phyloP scores from a whole-genome alignment of 495 filamentous ascomycete genomes.

The Terfezia boudieri region DNA sequence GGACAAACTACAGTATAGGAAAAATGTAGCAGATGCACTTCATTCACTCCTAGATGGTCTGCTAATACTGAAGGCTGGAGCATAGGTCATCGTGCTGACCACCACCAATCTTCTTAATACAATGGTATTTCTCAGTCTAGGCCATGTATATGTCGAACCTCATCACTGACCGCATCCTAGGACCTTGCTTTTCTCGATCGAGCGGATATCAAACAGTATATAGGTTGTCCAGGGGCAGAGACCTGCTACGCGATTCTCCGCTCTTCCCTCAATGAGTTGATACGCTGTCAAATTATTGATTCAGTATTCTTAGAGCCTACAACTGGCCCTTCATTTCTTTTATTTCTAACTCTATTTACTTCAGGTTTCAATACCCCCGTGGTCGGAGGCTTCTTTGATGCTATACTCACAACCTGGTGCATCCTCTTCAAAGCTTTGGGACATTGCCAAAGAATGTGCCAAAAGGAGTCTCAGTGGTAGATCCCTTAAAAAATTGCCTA shows the following conservation, averaged over 20 bases:
- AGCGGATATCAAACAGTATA: conserved; percentile 29
- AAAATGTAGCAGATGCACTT: conserved; percentile 8
- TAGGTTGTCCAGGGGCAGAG: conserved; percentile 21
- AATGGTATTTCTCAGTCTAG: neutral
- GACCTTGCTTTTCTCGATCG: conserved; percentile 35
- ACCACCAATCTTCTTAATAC: conserved; percentile 16
- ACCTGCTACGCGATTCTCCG: conserved; percentile 31
- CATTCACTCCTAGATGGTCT: neutral
- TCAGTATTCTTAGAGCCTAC: conserved; percentile 3
- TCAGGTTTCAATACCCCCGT: conserved; percentile 9
- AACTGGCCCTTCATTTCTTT: neutral
- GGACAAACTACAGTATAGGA: conserved; percentile 20
- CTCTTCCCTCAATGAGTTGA: conserved; percentile 28
- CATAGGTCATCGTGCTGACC: conserved; percentile 18
- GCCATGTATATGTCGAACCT: no score
- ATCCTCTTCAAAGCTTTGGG: conserved; percentile 14
- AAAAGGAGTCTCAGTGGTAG: conserved; percentile 8
- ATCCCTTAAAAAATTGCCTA: conserved; percentile 11
- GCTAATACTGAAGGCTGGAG: neutral
- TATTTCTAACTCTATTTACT: neutral
- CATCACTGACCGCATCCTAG: neutral
- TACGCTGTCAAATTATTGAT: conserved; percentile 22
- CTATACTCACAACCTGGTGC: conserved; percentile 13
- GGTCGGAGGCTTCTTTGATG: conserved; percentile 13
- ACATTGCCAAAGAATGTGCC: conserved; percentile 9